These are phyloP conservation scores for Podaxis sp. DNA, from an alignment of 768 basidiomycete genomes.

Conservation along the genomic window DNA sequence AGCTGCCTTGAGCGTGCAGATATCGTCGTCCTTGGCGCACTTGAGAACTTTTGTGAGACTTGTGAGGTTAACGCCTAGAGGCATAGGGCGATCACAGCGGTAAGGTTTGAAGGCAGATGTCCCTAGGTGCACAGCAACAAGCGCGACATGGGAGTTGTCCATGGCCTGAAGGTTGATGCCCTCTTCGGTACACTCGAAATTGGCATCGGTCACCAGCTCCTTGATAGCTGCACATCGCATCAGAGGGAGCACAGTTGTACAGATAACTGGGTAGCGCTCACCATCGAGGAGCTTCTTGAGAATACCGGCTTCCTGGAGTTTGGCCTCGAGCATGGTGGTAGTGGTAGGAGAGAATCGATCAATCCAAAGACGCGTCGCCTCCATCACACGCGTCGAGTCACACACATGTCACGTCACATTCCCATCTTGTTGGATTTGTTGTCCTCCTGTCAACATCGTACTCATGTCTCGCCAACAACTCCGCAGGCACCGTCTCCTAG, in stretches of 20 bases:
- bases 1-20: constrained; percentile 84
- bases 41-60: constrained; percentile 94
- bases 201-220: constrained; percentile 96
- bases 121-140: constrained; percentile 84
- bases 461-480: constrained; percentile 41
- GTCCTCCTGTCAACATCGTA: neutral
- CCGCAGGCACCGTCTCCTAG: constrained; percentile 45
- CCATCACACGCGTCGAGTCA: constrained; percentile 7
- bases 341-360: constrained; percentile 17
- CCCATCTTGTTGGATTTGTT: neutral
- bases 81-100: constrained; percentile 95
- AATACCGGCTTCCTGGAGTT: constrained; percentile 80
- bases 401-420: constrained; percentile 10
- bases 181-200: constrained; percentile 96
- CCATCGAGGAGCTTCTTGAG: constrained; percentile 94
- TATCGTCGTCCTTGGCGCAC: constrained; percentile 96
- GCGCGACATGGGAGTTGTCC: constrained; percentile 99
- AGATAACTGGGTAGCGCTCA: constrained; percentile 27
- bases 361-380: constrained; percentile 3
- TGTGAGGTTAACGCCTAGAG: constrained; percentile 82
- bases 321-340: constrained; percentile 82
- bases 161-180: constrained; percentile 96
- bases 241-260: neutral
- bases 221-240: constrained; percentile 74
- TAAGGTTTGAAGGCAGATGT: constrained; percentile 81